Base-by-base conservation (phyloP, 805 yeast species). In the Saccharomycopsis fibuligera region DNA sequence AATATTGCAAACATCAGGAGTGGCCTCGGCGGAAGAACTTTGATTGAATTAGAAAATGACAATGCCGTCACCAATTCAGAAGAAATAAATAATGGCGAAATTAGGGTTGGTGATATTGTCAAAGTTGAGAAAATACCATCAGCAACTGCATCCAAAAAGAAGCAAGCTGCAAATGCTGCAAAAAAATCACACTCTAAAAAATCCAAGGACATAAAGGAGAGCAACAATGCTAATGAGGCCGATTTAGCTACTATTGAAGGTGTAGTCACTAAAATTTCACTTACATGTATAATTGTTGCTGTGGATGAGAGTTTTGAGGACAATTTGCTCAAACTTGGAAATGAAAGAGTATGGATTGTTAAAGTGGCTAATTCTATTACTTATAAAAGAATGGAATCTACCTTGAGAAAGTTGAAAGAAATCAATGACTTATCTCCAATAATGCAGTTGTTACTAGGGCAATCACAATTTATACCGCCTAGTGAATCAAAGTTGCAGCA, bases 31-130 rank as follows among this genome's bases (percentile, higher is more conserved):
- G 96, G 96, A 1, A 77, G 81, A 50, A 68, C 79, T 1, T 68
- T 83, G 4, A 57, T 87, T 12, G 95, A 87, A 54, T 63, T 91
- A 45, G 68, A 58, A 16, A 66, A 70, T 25, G 91, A 85, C 54
- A 68, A 81, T 0, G 75, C 66, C 9, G 57, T 54, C 46, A 57
- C 61, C 57, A 67, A 66, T 31, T 59, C 65, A 23, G 64, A 59
- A 16, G 59, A 70, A 5, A 55, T 76, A 5, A 70, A 67, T 12
- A 55, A 65, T 16, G 83, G 86, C 0, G 77, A 76, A 22, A 62
- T 87, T 24, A 73, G 79, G 54, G 74, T 75, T 3, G 96, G 96
- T 12, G 96, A 88, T 64, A 80, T 86, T 37, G 90, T 88, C 2
- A 74, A 71, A 55, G 51, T 86, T 10, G 79, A 81, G 21, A 68